phyloP scores from a whole-genome alignment of 495 filamentous ascomycete genomes.

The Letharia lupina region DNA sequence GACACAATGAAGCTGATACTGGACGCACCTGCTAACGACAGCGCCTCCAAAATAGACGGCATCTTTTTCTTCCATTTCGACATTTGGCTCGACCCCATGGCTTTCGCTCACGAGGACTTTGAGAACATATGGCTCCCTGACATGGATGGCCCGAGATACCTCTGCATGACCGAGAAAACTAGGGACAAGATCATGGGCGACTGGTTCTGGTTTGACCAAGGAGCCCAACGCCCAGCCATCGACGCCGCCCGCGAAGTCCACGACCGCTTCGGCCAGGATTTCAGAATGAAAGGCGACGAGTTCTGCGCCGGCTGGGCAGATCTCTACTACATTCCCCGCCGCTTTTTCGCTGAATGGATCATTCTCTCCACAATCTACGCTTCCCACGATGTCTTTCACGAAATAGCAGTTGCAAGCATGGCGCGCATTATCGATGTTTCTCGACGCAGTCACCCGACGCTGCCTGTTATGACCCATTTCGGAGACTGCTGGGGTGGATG shows the following conservation, averaged over 20 bases:
- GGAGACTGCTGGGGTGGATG: conserved; percentile 4
- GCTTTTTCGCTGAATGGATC: conserved; percentile 27
- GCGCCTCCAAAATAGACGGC: conserved; percentile 16
- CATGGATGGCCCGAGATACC: conserved; percentile 14
- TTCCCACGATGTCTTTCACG: conserved; percentile 19
- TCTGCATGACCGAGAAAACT: conserved; percentile 17
- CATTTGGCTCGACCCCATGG: conserved; percentile 26
- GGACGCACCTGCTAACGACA: conserved; percentile 15
- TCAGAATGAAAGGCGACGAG: conserved; percentile 19
- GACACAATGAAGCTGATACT: conserved; percentile 26
- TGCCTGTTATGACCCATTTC: conserved; percentile 3
- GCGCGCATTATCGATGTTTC: conserved; percentile 23
- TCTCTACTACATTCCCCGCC: conserved; percentile 28
- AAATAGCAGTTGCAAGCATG: conserved; percentile 24
- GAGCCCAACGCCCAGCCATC: conserved; percentile 15
- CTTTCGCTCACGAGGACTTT: conserved; percentile 15
- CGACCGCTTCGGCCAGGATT: conserved; percentile 11
- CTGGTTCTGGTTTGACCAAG: conserved; percentile 17
- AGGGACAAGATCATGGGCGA: conserved; percentile 2
- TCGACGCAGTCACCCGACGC: conserved; percentile 8
- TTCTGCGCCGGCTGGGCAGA: conserved; percentile 27
- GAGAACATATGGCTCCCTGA: conserved; percentile 23
- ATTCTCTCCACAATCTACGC: conserved; percentile 19
- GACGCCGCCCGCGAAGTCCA: conserved; percentile 8
- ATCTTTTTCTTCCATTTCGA: conserved; percentile 27